phyloP scores from a whole-genome alignment of 768 basidiomycete genomes.

The Leucogyrophana mollusca region DNA sequence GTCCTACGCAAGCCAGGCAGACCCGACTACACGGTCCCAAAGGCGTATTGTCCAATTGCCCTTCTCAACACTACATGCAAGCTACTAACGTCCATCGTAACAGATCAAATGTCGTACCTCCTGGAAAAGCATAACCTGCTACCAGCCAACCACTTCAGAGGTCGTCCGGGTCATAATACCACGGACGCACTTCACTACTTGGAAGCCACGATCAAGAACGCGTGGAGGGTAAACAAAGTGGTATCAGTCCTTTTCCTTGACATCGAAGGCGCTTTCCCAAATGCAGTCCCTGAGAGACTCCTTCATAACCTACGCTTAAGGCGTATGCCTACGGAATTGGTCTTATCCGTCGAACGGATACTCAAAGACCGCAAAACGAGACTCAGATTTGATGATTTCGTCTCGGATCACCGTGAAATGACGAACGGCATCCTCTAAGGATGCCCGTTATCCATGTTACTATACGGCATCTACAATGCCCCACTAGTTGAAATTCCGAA shows the following conservation, averaged over 20 bases:
- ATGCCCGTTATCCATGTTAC: conserved; percentile 26
- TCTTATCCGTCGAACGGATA: conserved; percentile 5
- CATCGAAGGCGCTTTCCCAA: conserved; percentile 44
- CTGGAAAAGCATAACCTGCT: conserved; percentile 32
- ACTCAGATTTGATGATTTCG: conserved; percentile 22
- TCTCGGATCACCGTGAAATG: conserved; percentile 11
- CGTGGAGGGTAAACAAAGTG: conserved; percentile 35
- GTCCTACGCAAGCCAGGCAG: conserved; percentile 36
- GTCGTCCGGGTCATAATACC: conserved; percentile 35
- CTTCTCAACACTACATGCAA: conserved; percentile 33
- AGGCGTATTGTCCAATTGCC: conserved; percentile 37
- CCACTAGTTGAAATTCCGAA: conserved; percentile 15
- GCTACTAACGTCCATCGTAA: conserved; percentile 18
- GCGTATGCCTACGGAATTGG: background rate
- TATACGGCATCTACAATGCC: conserved; percentile 33
- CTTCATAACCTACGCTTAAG: conserved; percentile 25
- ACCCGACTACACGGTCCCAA: conserved; percentile 29
- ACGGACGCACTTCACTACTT: conserved; percentile 35
- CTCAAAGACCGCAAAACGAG: conserved; percentile 4
- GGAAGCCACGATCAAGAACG: conserved; percentile 31
- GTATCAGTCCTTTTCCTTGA: conserved; percentile 39
- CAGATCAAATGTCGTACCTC: conserved; percentile 20
- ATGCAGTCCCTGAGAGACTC: conserved; percentile 28
- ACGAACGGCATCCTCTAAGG: conserved; percentile 32
- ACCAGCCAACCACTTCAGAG: conserved; percentile 36